Base-by-base conservation (phyloP, 2,329 filamentous ascomycete genomes). In the Talaromyces marneffei region DNA sequence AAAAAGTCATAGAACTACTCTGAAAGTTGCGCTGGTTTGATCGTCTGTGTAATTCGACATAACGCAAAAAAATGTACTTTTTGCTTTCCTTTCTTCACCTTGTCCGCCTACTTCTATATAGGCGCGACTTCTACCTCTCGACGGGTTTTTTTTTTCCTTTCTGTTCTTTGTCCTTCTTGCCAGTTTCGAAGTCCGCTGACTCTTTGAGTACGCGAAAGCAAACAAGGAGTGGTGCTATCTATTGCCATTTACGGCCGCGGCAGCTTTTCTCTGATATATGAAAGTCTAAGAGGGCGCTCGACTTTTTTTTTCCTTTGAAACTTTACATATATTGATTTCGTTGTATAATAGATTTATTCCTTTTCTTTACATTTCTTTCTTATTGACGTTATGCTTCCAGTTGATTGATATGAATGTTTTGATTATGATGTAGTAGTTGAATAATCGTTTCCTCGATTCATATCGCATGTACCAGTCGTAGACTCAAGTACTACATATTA, bases 281-380 rank as follows among this genome's bases (percentile, higher is more conserved):
- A 39, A 46, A 44, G 35, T 37, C 29, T 4, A 48, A n/a, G 39
- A 35, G 48, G 55, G 27, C 40, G 42, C 42, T 25, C 23, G 37
- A 56, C 23, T 58, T 31, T 48, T 18, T 9, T 57, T 20, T 31
- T 57, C 40, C 27, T 57, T 31, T 29, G 7, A 35, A 10, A n/a
- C 20, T 40, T 55, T 44, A 44, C 20, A 55, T 35, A 55, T 40
- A 40, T 55, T 55, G 52, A 61, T 55, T 65, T 61, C 55, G 59
- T 48, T 65, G 63, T 65, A 65, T 61, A 63, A 63, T 65, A 65
- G 58, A 63, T 61, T 61, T 59, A 20, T 57, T 58, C 50, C 57
- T 35, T 57, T 63, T 52, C 62, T 57, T 65, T 60, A 66, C 65
- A 20, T 62, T 44, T 57, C 27, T 48, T 58, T 54, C 20, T 42